Percentiles rank a stretch among this genome's conserved stretches.
phyloP scores from a whole-genome alignment of 116 monocot genomes.

The Posidonia oceanica region DNA sequence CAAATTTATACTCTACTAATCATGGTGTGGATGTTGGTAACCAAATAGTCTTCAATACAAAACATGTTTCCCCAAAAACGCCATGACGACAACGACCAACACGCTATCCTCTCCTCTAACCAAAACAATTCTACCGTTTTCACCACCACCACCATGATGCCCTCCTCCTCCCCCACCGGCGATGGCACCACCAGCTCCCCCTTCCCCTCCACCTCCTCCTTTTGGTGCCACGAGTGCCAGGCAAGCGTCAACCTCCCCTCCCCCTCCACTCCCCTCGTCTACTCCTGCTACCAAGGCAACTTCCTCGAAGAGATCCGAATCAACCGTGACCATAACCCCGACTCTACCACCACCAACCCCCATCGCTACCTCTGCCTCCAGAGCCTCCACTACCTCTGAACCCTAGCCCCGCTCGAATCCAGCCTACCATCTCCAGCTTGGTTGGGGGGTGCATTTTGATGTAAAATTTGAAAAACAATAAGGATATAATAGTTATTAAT shows the following conservation, averaged over 20 bases:
- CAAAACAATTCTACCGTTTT: too few relatives aligned
- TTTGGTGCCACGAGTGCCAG: constrained; percentile 30
- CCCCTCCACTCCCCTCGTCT: constrained; percentile 15
- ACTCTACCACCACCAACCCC: neutral
- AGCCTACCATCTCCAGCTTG: too few relatives aligned
- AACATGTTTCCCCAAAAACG: too few relatives aligned
- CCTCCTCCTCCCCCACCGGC: neutral
- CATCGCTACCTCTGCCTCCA: neutral
- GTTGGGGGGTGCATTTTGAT: too few relatives aligned
- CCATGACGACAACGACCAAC: too few relatives aligned
- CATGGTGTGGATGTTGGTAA: too few relatives aligned
- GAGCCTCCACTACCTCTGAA: neutral
- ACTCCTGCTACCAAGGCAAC: constrained; percentile 25
- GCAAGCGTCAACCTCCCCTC: constrained; percentile 14
- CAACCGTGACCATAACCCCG: neutral
- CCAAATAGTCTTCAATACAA: too few relatives aligned
- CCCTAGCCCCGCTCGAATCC: neutral
- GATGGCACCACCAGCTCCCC: neutral
- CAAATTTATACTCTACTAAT: too few relatives aligned
- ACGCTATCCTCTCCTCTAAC: too few relatives aligned
- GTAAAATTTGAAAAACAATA: too few relatives aligned
- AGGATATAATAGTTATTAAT: too few relatives aligned
- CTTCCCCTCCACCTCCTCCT: neutral
- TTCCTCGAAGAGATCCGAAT: constrained; percentile 27
- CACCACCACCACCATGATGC: too few relatives aligned